Percentiles rank a stretch among this genome's conserved stretches.
Conservation (phyloP, 208 protist genomes). For the Leishmania tropica region DNA sequence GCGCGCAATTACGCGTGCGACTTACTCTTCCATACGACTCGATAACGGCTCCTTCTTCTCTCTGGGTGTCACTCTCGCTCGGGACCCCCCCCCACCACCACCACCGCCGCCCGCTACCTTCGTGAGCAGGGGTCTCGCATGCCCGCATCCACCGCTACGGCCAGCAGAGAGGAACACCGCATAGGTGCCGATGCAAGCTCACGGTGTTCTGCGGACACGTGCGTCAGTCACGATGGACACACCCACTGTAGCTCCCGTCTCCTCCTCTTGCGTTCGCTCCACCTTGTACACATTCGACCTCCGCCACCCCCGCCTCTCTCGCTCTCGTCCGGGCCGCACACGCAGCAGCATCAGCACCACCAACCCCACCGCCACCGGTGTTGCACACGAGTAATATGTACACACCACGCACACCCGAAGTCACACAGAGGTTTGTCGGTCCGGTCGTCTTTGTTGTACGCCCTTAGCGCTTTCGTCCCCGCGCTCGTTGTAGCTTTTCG, state of each 20-base stretch:
- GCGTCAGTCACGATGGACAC: not conserved
- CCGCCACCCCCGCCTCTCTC: not conserved
- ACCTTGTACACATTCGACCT: not conserved
- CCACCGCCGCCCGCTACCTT: not conserved
- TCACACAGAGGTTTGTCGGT: no score
- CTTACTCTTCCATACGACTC: not conserved
- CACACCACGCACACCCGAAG: no score
- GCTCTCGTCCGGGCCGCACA: not conserved
- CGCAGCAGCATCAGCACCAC: not conserved
- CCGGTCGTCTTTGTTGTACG: no score
- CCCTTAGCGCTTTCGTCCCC: no score
- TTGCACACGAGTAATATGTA: not conserved
- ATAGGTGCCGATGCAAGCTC: not conserved
- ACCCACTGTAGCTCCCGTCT: not conserved
- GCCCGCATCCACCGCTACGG: not conserved
- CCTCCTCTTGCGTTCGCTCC: not conserved
- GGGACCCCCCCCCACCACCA: no score
- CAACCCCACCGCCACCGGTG: not conserved
- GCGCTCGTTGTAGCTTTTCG: no score
- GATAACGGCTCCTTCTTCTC: not conserved
- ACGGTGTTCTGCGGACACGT: not conserved
- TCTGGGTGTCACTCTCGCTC: not conserved
- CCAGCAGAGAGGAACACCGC: not conserved
- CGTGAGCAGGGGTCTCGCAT: not conserved
- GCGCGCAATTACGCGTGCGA: not conserved